These are phyloP conservation scores for Olyra latifolia DNA, from an alignment of 176 grass and related monocot genomes.

Conservation along the genomic window DNA sequence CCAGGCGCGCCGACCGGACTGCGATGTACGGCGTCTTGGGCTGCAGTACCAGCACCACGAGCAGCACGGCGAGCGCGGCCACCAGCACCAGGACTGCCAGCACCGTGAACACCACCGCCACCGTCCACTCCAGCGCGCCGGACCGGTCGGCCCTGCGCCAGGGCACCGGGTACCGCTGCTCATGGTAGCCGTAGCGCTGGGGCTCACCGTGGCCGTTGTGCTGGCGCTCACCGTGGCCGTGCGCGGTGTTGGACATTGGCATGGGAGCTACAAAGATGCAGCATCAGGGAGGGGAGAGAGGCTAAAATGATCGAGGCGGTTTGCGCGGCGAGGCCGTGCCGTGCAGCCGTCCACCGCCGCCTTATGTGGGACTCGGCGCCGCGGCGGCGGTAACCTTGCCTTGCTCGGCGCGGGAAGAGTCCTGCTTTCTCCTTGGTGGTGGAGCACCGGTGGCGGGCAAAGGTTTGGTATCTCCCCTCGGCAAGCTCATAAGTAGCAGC, in stretches of 20 bases:
- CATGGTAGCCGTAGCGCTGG: too few species aligned
- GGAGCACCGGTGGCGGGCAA: constrained; percentile 3
- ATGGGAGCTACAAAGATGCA: neutral
- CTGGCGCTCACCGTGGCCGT: neutral
- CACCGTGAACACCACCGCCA: constrained; percentile 47
- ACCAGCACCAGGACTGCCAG: constrained; percentile 48
- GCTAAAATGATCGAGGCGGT: neutral
- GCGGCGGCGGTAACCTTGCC: neutral
- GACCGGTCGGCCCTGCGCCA: neutral
- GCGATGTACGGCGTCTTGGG: constrained; percentile 51
- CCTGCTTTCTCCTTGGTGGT: neutral
- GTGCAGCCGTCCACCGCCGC: neutral
- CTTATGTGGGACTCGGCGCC: neutral
- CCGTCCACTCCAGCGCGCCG: constrained; percentile 32
- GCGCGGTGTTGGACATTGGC: neutral
- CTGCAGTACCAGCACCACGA: constrained; percentile 50
- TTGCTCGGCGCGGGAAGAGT: constrained; percentile 15
- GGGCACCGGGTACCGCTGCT: neutral
- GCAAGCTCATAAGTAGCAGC: constrained; percentile 15
- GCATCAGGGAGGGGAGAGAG: neutral
- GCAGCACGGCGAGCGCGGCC: constrained; percentile 33
- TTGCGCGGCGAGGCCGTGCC: neutral
- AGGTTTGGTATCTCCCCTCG: constrained; percentile 41
- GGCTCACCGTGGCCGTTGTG: too few species aligned
- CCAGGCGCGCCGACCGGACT: constrained; percentile 37